These are phyloP conservation scores for Nakazawaea populi DNA, from an alignment of 805 yeast genomes.

Conservation along the genomic window DNA sequence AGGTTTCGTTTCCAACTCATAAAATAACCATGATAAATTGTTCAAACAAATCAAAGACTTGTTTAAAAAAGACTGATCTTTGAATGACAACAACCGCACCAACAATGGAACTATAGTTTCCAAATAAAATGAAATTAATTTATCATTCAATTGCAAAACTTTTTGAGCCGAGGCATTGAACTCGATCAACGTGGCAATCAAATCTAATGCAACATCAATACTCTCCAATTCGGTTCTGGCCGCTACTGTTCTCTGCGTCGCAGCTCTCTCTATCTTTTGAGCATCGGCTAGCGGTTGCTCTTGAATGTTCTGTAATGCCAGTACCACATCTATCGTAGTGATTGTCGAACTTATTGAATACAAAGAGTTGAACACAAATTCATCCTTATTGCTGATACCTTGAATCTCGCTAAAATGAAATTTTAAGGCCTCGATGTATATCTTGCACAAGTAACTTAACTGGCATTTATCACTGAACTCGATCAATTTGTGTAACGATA, in stretches of 20 bases:
- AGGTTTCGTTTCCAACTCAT: conserved; percentile 26
- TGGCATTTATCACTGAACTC: conserved; percentile 7
- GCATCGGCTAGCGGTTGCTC: conserved; percentile 27
- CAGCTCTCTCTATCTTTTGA: conserved; percentile 18
- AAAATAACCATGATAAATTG: conserved; percentile 60
- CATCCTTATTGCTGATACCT: conserved; percentile 15
- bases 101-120: conserved; percentile 24
- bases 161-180: conserved; percentile 18
- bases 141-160: conserved; percentile 12
- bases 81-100: conserved; percentile 26
- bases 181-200: conserved; percentile 73
- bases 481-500: background rate
- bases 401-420: conserved; percentile 34
- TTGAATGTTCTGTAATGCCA: conserved; percentile 21
- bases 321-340: conserved; percentile 24
- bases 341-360: conserved; percentile 19
- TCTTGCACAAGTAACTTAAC: conserved; percentile 24
- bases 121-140: conserved; percentile 14
- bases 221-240: conserved; percentile 54
- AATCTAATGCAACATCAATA: conserved; percentile 66
- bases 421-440: conserved; percentile 35
- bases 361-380: conserved; percentile 15
- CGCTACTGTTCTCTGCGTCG: conserved; percentile 31
- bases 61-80: conserved; percentile 40
- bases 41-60: conserved; percentile 64